Evolutionary conservation across 495 filamentous ascomycete genomes (phyloP), one percentile per base, ranked within the genome.

Genomic region (Entonaema liquescens): DNA sequence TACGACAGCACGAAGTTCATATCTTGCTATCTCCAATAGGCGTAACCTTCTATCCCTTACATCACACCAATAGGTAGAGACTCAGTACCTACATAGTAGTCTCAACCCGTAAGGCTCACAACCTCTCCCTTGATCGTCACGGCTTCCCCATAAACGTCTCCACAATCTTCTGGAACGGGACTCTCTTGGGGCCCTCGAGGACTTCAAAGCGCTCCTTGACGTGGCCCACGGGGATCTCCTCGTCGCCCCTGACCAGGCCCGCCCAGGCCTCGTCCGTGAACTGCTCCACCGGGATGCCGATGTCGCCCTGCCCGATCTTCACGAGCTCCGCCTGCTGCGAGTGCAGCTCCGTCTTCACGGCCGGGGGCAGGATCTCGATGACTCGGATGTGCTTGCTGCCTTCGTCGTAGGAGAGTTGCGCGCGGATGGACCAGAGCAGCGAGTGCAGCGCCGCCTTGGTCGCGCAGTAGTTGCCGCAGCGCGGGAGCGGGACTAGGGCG

Each of bases 261-360:
- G 75, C 72, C 77, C 84, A 90, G 9, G 88, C 84, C 63, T 88
- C 83, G 13, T 89, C 79, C 0, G 77, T 83, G 72, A 89, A 93
- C 62, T 86, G 77, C 1, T 82, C 79, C 6, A 93, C 68, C 6
- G 89, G 87, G 81, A 93, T 91, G 0, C 89, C 90, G 21, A 80
- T 69, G 31, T 79, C 62, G 3, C 67, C 77, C 40, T 68, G 62
- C 26, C 79, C 77, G 62, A 72, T 61, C 8, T 76, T 75, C 12
- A 81, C 81, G 9, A 84, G 79, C 62, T 88, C 84, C 19, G 73
- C 64, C 70, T 85, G 84, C 55, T 79, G 79, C 56, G 84, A 78
- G 62, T 88, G 86, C 56, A 89, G 77, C 76, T 89, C 87, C 5
- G 86, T 93, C 80, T 90, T 88, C 26, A 93, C 89, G 2, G 88